Base-by-base conservation (phyloP, 306 rosid genomes). In the Trifolium fragiferum region DNA sequence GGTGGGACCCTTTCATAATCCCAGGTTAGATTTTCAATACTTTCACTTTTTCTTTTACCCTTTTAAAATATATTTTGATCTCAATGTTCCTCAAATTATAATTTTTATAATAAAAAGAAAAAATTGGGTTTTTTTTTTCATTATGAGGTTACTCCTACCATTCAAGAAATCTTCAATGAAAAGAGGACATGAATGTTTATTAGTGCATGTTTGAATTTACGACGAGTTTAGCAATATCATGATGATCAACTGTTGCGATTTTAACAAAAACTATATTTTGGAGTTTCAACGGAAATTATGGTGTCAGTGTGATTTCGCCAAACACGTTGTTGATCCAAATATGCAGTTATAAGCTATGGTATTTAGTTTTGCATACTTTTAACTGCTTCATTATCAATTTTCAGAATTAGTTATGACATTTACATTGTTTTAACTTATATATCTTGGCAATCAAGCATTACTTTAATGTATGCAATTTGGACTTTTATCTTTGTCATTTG, bases 1-100 rank as follows among this genome's bases (percentile, higher is more conserved):
- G 81, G 88, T 84, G 77, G 90, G 86, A 70, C 90, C 90, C 51
- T 87, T 87, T 77, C 90, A 87, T 78, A 87, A 87, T 74, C 90
- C 90, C 75, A 87, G 88, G 90, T 87, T 60, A 73, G 66, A 66
- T 81, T 81, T 37, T 66, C 30, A 18, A 46, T 20, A 43, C 51
- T 73, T 53, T 47, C 72, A 46, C 40, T 53, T 7, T n/a, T 67
- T 74, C 51, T 3, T 66, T 13, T 70, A 9, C 59, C 59, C 72
- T 70, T 32, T 18, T 59, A 6, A 59, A 19, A 16, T 12, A 16
- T 58, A 7, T 78, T 75, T 65, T 8, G 57, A 60, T 69, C 83
- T 14, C 54, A 47, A 7, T 46, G 27, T 33, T 74, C 10, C 44
- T 78, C 14, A 50, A 23, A 59, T 59, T 30, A 59, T 59, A 57